phyloP scores from a whole-genome alignment of 164 flowering plant genomes.

The Dillenia suffruticosa region DNA sequence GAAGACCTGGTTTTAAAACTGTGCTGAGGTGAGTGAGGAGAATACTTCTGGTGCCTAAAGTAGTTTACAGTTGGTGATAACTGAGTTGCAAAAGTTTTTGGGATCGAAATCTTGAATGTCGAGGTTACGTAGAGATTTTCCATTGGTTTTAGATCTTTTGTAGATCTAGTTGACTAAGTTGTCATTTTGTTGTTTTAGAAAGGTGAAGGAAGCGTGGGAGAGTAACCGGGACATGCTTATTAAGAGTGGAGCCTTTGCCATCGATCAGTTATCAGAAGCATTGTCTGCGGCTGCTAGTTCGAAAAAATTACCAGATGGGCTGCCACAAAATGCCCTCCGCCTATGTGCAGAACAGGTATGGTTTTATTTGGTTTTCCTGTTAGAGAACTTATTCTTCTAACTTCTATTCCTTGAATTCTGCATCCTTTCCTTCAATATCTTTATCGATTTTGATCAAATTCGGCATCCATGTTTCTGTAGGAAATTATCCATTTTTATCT shows the following conservation, averaged over 20 bases:
- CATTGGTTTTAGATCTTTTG: background rate
- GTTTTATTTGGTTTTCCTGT: background rate
- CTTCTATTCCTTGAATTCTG: background rate
- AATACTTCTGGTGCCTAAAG: background rate
- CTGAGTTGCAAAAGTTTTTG: background rate
- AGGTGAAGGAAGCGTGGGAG: conserved; percentile 93
- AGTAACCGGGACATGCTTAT: conserved; percentile 60
- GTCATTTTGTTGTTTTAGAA: conserved; percentile 34
- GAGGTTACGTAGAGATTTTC: no score
- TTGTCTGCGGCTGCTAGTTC: conserved; percentile 57
- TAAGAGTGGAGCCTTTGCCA: conserved; percentile 76
- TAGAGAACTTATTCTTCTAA: background rate
- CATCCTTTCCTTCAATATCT: no score
- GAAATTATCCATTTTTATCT: no score
- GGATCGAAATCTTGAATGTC: no score
- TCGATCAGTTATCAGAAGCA: conserved; percentile 86
- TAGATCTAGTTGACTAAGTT: conserved; percentile 1
- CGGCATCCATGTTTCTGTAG: no score
- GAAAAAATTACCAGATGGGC: conserved; percentile 47
- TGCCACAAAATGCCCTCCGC: conserved; percentile 44
- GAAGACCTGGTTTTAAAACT: conserved; percentile 91
- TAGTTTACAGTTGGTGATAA: background rate
- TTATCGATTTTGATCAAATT: no score
- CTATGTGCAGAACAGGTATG: conserved; percentile 74
- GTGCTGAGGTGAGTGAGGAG: conserved; percentile 52